Evolutionary conservation across 2,329 filamentous ascomycete genomes (phyloP).

Genomic region (Fusarium poae): DNA sequence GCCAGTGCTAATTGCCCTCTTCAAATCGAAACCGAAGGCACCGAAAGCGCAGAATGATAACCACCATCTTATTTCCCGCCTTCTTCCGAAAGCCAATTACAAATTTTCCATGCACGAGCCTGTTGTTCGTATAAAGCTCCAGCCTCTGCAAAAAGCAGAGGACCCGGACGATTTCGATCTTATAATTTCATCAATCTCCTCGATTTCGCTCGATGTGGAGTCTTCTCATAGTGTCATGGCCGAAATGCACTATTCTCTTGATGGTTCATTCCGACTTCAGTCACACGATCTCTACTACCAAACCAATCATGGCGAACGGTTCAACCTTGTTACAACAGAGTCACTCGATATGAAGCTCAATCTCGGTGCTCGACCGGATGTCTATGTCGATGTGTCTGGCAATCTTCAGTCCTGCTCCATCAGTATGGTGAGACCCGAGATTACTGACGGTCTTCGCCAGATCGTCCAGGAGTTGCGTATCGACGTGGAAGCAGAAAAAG

Average conservation of each 20-base stretch:
- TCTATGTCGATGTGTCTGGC: slow-evolving; percentile 83
- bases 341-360: slow-evolving; percentile 88
- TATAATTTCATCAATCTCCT: slow-evolving; percentile 94
- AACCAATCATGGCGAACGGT: slow-evolving; percentile 82
- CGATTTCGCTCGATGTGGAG: slow-evolving; percentile 91
- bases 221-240: slow-evolving; percentile 92
- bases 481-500: slow-evolving; percentile 73
- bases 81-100: slow-evolving; percentile 92
- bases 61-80: slow-evolving; percentile 83
- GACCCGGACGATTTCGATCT: slow-evolving; percentile 89
- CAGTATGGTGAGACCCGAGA: slow-evolving; percentile 91
- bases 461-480: slow-evolving; percentile 87
- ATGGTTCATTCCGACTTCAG: slow-evolving; percentile 83
- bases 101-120: slow-evolving; percentile 98
- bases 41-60: slow-evolving; percentile 57
- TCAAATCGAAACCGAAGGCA: slow-evolving; percentile 67
- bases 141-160: slow-evolving; percentile 75
- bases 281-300: slow-evolving; percentile 96
- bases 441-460: slow-evolving; percentile 90
- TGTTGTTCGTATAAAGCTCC: slow-evolving; percentile 88
- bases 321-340: slow-evolving; percentile 89
- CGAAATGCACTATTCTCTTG: slow-evolving; percentile 87
- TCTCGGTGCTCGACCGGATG: slow-evolving; percentile 85
- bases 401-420: slow-evolving; percentile 88
- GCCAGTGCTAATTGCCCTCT: slow-evolving; percentile 82